Base-by-base conservation (phyloP, 208 protist genomes). In the Trypanosoma cruzi region DNA sequence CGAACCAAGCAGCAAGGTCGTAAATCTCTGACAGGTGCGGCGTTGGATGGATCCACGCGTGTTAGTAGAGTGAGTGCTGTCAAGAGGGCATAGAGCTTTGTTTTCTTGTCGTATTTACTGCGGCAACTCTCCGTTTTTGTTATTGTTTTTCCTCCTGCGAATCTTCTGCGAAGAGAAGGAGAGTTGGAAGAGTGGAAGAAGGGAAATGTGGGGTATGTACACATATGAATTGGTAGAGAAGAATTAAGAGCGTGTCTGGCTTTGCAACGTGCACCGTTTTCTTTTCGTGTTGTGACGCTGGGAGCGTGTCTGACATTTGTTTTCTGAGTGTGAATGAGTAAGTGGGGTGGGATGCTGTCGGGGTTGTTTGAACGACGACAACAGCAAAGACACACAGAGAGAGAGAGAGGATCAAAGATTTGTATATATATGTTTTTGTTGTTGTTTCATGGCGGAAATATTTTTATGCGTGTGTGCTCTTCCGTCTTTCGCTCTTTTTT, bases 1-100 rank as follows among this genome's bases (percentile, higher is more conserved):
- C 26, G 44, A 29, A 20, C 52, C 68, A 31, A 56, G 5, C 5
- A 68, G 65, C 44, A 73, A 64, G n/a, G 34, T 11, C 10, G 37
- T 8, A 3, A 2, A 7, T 22, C n/a, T n/a, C n/a, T 22, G 1
- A 31, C 18, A 34, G 16, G 26, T 5, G 4, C 6, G 26, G 28
- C n/a, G 28, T 20, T n/a, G n/a, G 53, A 54, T n/a, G 31, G 20
- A 64, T 36, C 59, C 14, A n/a, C 48, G 7, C 7, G 18, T 13
- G 4, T 8, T 4, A 54, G 56, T 11, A 29, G 29, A 57, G 18
- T 42, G 13, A 57, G 32, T 7, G 32, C 1, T 24, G 32, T 18
- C 10, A 60, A 42, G 18, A 60, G 42, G 55, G 26, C 20, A 29
- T 55, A 55, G 50, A 26, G 11, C 50, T 2, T n/a, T 6, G 8